Evolutionary conservation across 768 basidiomycete species (phyloP).

Genomic region (Calocera cornea): DNA sequence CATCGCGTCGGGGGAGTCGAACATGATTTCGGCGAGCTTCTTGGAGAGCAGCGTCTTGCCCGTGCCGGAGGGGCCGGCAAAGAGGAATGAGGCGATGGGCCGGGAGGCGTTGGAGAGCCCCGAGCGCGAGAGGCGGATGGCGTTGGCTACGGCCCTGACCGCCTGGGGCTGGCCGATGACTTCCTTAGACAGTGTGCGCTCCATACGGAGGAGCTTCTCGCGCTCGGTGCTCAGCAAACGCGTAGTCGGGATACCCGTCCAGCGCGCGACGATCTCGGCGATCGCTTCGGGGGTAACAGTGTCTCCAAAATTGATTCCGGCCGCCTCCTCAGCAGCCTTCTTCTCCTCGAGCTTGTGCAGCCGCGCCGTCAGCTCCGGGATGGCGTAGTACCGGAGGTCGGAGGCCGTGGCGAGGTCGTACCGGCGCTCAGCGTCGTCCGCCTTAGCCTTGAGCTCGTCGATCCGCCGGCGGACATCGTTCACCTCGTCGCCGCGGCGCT

Average conservation of each 20-base stretch:
- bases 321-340: conserved; percentile 26
- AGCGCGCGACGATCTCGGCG: conserved; percentile 70
- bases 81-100: conserved; percentile 86
- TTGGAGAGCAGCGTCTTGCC: conserved; percentile 90
- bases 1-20: conserved; percentile 73
- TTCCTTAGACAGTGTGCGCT: conserved; percentile 53
- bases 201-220: conserved; percentile 89
- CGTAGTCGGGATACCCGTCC: conserved; percentile 83
- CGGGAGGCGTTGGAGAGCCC: conserved; percentile 79
- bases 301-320: conserved; percentile 62
- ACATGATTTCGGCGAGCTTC: conserved; percentile 74
- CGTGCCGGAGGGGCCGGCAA: conserved; percentile 78
- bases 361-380: conserved; percentile 63
- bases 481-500: conserved; percentile 49
- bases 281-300: conserved; percentile 83
- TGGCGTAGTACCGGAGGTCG: conserved; percentile 68
- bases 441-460: conserved; percentile 70
- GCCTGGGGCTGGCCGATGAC: conserved; percentile 89
- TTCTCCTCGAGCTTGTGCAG: conserved; percentile 43
- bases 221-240: conserved; percentile 78
- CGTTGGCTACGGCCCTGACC: conserved; percentile 72
- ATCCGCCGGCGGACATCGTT: conserved; percentile 61
- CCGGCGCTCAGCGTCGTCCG: conserved; percentile 79
- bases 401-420: conserved; percentile 78
- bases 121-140: conserved; percentile 83